Evolutionary conservation across 1,139 yeast species (phyloP), one percentile per base, ranked within the genome.

Genomic region (Diutina rugosa): DNA sequence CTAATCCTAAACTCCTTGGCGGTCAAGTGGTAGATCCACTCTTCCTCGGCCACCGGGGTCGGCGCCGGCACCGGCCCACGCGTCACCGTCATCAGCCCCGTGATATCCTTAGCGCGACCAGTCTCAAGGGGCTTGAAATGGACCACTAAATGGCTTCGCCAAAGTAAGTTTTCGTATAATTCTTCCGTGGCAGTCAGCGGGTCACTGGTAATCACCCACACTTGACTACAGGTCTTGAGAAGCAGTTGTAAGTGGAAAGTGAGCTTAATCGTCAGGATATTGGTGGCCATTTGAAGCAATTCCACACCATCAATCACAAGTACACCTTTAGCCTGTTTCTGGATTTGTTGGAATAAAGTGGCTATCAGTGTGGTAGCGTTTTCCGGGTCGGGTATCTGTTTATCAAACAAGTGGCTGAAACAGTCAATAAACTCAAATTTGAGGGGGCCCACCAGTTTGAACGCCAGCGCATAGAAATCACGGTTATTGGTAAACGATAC

Each of bases 51-150:
- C 0, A 83, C 77, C 28, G 65, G 68, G 9, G 69, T 57, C 1
- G 64, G 51, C 29, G 62, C 63, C 35, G 78, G 70, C 57, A 71
- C 26, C 55, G 77, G 60, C 0, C 96, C 96, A 56, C 71, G 72
- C 0, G 82, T 69, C 0, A 89, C 74, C 0, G 80, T 73, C 55
- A 89, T 63, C 4, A 83, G 77, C 0, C 97, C 97, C 0, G 96
- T 85, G 1, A 89, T 81, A 66, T 89, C 97, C 55, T 79, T 81
- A 0, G 97, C 96, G 63, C 90, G 75, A 0, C 96, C 96, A 0
- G 96, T 89, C 5, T 80, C 75, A 59, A 89, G 70, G 0, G 95
- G 90, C 60, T 80, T 78, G 52, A 88, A 66, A 35, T 78, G 73
- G 12, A 88, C 63, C 51, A 80, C 74, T 47, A 83, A 57, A 12